Evolutionary conservation across 2,329 filamentous ascomycete species (phyloP), one percentile per base, ranked within the genome.

Genomic region (Claviceps purpurea): DNA sequence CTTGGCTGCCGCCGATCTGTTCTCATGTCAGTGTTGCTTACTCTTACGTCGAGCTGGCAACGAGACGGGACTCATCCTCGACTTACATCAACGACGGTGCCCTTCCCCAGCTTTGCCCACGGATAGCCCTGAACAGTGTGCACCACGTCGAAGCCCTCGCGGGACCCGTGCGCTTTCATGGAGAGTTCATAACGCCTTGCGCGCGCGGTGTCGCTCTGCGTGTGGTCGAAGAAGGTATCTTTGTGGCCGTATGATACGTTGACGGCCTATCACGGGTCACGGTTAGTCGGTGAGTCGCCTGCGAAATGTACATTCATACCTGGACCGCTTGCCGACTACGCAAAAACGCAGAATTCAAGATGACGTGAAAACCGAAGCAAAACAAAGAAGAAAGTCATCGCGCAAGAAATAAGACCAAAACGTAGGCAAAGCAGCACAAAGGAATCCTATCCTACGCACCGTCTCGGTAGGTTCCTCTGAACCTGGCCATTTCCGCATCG

Each of bases 381-480:
- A 43, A 24, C 41, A 43, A 24, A 2, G 18, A 43, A n/a, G 41
- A 14, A 13, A 24, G 3, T 4, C 39, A 41, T 10, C 5, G 5
- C 5, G 5, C 14, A 18, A 40, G n/a, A 40, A 40, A n/a, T 7
- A 16, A 18, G 5, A 40, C 2, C n/a, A 40, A 40, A 41, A 44
- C 7, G 24, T 20, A 34, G 22, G 47, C 26, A 41, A 40, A 13
- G 20, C 1, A 30, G 30, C 30, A 34, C 30, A 34, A 10, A 10
- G 30, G 1, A 11, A 34, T 11, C 1, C 4, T 34, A 34, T 8
- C 1, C 39, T 4, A 47, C 52, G 4, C 50, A 55, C 57, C 5
- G 68, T 68, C 55, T 70, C 58, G 11, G 59, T 66, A 0, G 62
- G 57, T 42, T 70, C 66, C 37, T 65, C 55, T n/a, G 62, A 67